Base-by-base conservation (phyloP, 2,329 filamentous ascomycete genomes). In the Pseudogymnoascus sp. region DNA sequence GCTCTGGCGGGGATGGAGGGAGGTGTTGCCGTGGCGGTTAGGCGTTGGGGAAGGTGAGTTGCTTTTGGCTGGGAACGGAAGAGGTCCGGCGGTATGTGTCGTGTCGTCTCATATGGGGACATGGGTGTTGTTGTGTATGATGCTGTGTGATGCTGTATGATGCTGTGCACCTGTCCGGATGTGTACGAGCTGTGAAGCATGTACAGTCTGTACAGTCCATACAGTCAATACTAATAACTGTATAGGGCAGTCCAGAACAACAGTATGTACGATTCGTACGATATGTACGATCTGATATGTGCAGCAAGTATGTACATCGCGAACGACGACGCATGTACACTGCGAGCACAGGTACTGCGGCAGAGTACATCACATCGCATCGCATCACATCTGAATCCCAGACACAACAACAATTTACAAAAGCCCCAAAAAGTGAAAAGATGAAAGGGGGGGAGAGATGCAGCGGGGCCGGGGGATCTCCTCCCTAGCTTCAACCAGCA, bases 11-110 rank as follows among this genome's bases (percentile, higher is more conserved):
- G 37, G 15, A 21, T 40, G 8, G 8, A 5, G 39, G 17, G 24
- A 21, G 11, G 6, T 29, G 41, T 26, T 47, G 24, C 41, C 41
- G 41, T 4, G 24, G 24, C 29, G 21, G 41, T 47, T 47, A 47
- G 41, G 24, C 13, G 41, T 29, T 29, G 13, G 37, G 37, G 11
- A 24, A 47, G 24, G 41, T 29, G 41, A 47, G 41, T 47, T 21
- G 41, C 11, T 44, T 47, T 47, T 47, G 41, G 41, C 41, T 47
- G 41, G 41, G 41, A 47, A 47, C 41, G 41, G 41, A 47, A 47
- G 41, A 47, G 24, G 24, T 47, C 41, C 41, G 41, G 41, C 24
- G 24, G 41, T 47, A 47, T 47, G 24, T 47, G 41, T 47, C 41
- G 41, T 29, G 41, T 47, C 24, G 41, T 47, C 24, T 47, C 41